phyloP scores from a whole-genome alignment of 2,329 filamentous ascomycete species.

The Chaetomiaceae sp. region DNA sequence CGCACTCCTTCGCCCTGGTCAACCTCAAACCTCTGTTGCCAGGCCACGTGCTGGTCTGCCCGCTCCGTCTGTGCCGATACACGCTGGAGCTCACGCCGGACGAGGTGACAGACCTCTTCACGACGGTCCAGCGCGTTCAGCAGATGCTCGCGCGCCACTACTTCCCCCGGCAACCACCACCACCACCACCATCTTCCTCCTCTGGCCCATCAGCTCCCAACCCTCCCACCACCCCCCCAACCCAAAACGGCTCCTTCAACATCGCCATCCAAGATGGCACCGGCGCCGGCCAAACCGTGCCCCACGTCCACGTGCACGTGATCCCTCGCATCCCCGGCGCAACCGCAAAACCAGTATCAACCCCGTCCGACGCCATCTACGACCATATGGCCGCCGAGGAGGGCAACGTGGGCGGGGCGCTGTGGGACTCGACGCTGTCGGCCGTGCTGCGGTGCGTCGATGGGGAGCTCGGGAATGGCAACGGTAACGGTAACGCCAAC shows the following conservation, averaged over 20 bases:
- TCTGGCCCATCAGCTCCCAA: not conserved
- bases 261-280: slow-evolving; percentile 91
- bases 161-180: slow-evolving; percentile 37
- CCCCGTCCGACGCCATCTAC: slow-evolving; percentile 70
- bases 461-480: no score
- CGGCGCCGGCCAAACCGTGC: slow-evolving; percentile 88
- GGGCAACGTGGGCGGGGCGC: slow-evolving; percentile 71
- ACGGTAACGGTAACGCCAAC: no score
- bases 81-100: slow-evolving; percentile 66
- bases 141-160: slow-evolving; percentile 62
- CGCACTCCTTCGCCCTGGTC: slow-evolving; percentile 78
- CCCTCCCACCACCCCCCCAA: slow-evolving; percentile 37
- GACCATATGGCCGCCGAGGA: slow-evolving; percentile 76
- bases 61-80: slow-evolving; percentile 62
- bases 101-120: slow-evolving; percentile 78
- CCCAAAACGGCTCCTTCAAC: slow-evolving; percentile 63
- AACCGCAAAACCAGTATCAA: slow-evolving; percentile 35
- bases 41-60: slow-evolving; percentile 88
- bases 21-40: slow-evolving; percentile 94
- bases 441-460: no score
- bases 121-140: slow-evolving; percentile 78
- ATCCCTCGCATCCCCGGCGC: slow-evolving; percentile 66
- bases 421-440: no score
- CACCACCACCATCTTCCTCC: not conserved
- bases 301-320: slow-evolving; percentile 89